Percentiles rank a stretch among this genome's conserved stretches.
These are phyloP conservation scores for Pichia deserticola DNA, from an alignment of 805 yeast species.

Conservation along the genomic window DNA sequence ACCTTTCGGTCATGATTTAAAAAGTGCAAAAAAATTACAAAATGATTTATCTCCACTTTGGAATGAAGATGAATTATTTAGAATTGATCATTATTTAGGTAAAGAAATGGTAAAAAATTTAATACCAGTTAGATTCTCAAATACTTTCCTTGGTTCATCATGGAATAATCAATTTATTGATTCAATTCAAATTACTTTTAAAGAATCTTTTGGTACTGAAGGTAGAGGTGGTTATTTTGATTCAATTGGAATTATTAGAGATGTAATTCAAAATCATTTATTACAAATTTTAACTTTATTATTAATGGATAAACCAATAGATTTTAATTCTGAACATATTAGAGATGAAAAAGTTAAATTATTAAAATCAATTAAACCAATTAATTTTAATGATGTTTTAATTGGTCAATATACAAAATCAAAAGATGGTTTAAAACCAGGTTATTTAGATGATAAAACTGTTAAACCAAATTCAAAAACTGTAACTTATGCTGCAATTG, in stretches of 20 bases:
- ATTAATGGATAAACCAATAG: conserved; percentile 92
- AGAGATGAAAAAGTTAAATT: conserved; percentile 96
- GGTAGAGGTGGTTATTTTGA: conserved; percentile 99
- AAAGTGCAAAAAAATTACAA: conserved; percentile 72
- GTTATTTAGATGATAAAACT: conserved; percentile 86
- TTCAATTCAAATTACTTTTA: conserved; percentile 82
- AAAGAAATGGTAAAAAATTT: conserved; percentile 97
- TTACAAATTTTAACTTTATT: conserved; percentile 85
- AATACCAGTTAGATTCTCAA: conserved; percentile 83
- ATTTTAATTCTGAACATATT: conserved; percentile 86
- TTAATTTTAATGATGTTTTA: conserved; percentile 58
- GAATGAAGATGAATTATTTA: conserved; percentile 83
- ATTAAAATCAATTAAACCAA: conserved; percentile 67
- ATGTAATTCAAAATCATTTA: conserved; percentile 96
- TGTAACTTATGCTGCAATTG: conserved; percentile 86
- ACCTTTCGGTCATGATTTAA: conserved; percentile 93
- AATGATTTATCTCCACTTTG: conserved; percentile 73
- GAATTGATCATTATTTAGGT: conserved; percentile 97
- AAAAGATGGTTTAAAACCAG: conserved; percentile 83
- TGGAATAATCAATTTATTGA: conserved; percentile 81
- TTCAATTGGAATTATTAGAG: conserved; percentile 89
- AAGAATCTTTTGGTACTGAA: conserved; percentile 98
- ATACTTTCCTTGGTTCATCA: conserved; percentile 76
- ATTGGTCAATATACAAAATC: conserved; percentile 85
- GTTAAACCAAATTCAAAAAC: conserved; percentile 77